Conservation (phyloP, 352 stramenopile genomes). For the Vaucheria bursata region DNA sequence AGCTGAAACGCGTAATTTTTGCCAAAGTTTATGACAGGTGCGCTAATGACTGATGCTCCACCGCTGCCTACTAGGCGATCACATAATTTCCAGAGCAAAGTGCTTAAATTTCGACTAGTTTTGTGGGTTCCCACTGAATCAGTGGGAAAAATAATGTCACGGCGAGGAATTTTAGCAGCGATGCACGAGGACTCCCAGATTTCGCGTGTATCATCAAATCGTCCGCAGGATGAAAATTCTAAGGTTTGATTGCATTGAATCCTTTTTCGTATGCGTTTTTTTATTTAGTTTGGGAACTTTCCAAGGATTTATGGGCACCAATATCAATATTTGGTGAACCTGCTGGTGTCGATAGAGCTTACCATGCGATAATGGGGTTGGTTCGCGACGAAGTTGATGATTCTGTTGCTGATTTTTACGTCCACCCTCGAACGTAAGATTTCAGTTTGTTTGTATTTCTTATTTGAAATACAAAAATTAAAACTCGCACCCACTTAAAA, state of each 20-base stretch:
- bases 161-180: background rate
- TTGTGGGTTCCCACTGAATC: conserved; percentile 2
- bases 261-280: too few relatives aligned
- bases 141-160: background rate
- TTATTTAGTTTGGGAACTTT: too few relatives aligned
- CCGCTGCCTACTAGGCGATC: too few relatives aligned
- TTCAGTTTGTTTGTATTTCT: background rate
- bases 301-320: background rate
- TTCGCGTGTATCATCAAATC: background rate
- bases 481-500: background rate
- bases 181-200: conserved; percentile 2
- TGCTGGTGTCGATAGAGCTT: background rate
- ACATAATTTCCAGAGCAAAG: too few relatives aligned
- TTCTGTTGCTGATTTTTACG: conserved; percentile 6
- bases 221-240: background rate
- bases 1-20: too few relatives aligned
- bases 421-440: background rate
- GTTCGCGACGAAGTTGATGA: conserved; percentile 1
- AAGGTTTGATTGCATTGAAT: too few relatives aligned
- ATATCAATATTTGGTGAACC: conserved; percentile 2
- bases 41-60: too few relatives aligned
- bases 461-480: background rate
- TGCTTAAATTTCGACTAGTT: too few relatives aligned
- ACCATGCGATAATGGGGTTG: background rate
- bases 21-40: too few relatives aligned